phyloP scores from a whole-genome alignment of 1,139 yeast species.

The Pichia sp. region DNA sequence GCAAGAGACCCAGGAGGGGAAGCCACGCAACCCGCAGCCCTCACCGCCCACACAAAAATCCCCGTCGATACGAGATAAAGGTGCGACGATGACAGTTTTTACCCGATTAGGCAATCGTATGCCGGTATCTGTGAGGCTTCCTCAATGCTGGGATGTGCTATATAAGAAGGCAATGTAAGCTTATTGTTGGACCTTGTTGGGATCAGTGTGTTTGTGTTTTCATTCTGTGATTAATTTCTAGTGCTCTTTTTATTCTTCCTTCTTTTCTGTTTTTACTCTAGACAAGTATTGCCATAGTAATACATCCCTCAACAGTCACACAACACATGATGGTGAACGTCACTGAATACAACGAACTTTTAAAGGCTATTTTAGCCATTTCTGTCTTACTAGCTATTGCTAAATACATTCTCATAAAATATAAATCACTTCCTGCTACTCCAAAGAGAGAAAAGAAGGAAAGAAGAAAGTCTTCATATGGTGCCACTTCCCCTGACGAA shows the following conservation, averaged over 20 bases:
- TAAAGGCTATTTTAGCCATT: background rate
- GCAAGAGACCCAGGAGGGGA: too few relatives aligned
- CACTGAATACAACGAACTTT: background rate
- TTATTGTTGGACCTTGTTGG: background rate
- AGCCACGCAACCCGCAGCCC: too few relatives aligned
- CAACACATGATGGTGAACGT: constrained; percentile 1
- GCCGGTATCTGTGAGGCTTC: constrained; percentile 7
- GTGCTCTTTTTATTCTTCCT: constrained; percentile 18
- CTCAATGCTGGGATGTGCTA: background rate
- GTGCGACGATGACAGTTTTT: constrained; percentile 16
- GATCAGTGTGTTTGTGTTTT: too few relatives aligned
- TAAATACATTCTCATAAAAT: too few relatives aligned
- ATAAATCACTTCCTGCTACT: too few relatives aligned
- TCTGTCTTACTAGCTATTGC: too few relatives aligned
- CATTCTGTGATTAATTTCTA: too few relatives aligned
- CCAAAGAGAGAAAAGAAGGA: background rate
- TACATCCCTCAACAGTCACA: constrained; percentile 11
- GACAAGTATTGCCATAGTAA: too few relatives aligned
- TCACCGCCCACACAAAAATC: too few relatives aligned
- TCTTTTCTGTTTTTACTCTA: too few relatives aligned
- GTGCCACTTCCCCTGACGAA: constrained; percentile 31
- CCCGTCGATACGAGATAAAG: constrained; percentile 4
- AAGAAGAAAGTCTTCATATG: constrained; percentile 24
- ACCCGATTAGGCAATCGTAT: constrained; percentile 24
- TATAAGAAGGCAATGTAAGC: background rate